A percentile compares a stretch with the other conserved stretches of the same genome.
phyloP scores from a whole-genome alignment of 2,329 filamentous ascomycete species.

The Talaromyces sp. region DNA sequence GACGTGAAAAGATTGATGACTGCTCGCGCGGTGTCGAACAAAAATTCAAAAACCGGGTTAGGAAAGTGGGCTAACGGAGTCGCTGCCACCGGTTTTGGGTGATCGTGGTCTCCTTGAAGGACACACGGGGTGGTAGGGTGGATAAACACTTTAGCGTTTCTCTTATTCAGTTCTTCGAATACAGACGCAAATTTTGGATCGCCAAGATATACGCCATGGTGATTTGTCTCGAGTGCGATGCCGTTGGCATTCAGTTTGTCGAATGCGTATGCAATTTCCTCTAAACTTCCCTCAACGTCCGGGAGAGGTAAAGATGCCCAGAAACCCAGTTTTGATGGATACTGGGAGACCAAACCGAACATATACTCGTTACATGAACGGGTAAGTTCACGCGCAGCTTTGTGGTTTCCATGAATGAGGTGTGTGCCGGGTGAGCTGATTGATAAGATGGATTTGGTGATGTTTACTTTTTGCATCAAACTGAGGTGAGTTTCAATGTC shows the following conservation, averaged over 20 bases:
- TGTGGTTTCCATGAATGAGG: slow-evolving; percentile 40
- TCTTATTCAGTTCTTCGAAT: slow-evolving; percentile 48
- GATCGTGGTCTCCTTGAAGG: not conserved
- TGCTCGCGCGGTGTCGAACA: slow-evolving; percentile 28
- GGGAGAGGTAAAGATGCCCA: slow-evolving; percentile 55
- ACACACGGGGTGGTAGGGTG: slow-evolving; percentile 46
- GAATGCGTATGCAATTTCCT: slow-evolving; percentile 47
- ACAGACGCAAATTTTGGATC: slow-evolving; percentile 45
- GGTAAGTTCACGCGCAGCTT: slow-evolving; percentile 37
- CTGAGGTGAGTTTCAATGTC: slow-evolving; percentile 45
- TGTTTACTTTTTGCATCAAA: slow-evolving; percentile 50
- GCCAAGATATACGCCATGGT: slow-evolving; percentile 53
- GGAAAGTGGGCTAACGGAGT: slow-evolving; percentile 19
- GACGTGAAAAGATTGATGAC: slow-evolving; percentile 27
- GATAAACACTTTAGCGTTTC: slow-evolving; percentile 52
- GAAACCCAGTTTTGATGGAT: slow-evolving; percentile 46
- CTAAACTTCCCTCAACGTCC: slow-evolving; percentile 46
- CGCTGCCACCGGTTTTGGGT: slow-evolving; percentile 20
- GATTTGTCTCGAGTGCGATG: slow-evolving; percentile 52
- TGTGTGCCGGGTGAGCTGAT: slow-evolving; percentile 55
- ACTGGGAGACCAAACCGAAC: slow-evolving; percentile 25
- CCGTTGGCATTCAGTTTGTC: slow-evolving; percentile 47
- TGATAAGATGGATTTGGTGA: slow-evolving; percentile 53
- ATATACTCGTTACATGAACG: slow-evolving; percentile 35
- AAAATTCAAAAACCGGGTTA: slow-evolving; percentile 28